Percentiles rank a stretch among this genome's conserved stretches.
phyloP scores from a whole-genome alignment of 768 basidiomycete genomes.

The Trametes sanguinea region DNA sequence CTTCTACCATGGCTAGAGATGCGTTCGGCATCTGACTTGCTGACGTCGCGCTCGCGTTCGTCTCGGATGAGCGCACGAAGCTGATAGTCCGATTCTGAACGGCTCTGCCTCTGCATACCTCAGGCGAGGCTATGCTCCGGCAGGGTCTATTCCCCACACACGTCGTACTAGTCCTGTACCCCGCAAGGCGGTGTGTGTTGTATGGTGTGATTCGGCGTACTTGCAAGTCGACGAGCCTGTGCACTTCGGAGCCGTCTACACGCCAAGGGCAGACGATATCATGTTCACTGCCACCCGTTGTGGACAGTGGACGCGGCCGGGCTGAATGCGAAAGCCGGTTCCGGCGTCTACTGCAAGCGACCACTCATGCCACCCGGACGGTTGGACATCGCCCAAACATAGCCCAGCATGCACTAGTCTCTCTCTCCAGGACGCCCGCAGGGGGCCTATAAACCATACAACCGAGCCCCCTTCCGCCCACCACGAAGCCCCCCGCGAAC shows the following conservation, averaged over 20 bases:
- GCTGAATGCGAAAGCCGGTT: not conserved
- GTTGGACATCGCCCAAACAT: slow-evolving; percentile 12
- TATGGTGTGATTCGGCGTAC: no score
- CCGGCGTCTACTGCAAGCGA: slow-evolving; percentile 4
- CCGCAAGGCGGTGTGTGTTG: no score
- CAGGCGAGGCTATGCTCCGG: no score
- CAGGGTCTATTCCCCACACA: no score
- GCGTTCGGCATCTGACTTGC: not conserved
- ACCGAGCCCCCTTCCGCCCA: not conserved
- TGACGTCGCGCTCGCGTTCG: slow-evolving; percentile 3
- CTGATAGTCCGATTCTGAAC: no score
- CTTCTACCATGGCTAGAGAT: not conserved
- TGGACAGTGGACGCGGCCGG: not conserved
- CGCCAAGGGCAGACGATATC: no score
- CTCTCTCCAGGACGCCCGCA: slow-evolving; percentile 10
- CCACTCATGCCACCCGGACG: slow-evolving; percentile 1
- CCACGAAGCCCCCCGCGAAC: not conserved
- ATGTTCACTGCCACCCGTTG: not conserved
- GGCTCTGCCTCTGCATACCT: no score
- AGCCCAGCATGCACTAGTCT: slow-evolving; percentile 8
- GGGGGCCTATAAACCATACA: not conserved
- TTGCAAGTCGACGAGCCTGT: no score
- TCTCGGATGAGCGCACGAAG: not conserved
- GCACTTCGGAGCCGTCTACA: no score
- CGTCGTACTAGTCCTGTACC: no score